A percentile compares a stretch with the other conserved stretches of the same genome.
Conservation (phyloP, 1,284 basidiomycete genomes). For the Hymenochaete sp. region DNA sequence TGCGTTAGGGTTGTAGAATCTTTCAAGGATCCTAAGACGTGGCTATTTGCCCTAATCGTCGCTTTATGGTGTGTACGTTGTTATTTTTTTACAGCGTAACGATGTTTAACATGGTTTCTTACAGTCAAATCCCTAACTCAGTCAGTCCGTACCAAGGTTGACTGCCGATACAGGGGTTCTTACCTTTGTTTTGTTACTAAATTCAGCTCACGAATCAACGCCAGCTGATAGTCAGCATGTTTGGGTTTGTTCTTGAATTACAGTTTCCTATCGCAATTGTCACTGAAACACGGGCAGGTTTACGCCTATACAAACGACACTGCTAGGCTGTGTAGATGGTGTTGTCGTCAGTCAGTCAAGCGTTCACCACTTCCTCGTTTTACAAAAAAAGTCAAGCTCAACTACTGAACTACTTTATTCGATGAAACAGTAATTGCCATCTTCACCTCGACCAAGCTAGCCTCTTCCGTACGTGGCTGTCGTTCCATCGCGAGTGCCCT, state of each 20-base stretch:
- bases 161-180: neutral
- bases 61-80: constrained; percentile 7
- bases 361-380: neutral
- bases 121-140: constrained; percentile 30
- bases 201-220: constrained; percentile 27
- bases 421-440: constrained; percentile 19
- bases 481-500: constrained; percentile 24
- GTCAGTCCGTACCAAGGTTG: neutral
- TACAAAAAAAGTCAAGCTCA: neutral
- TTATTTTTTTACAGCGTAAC: constrained; percentile 7
- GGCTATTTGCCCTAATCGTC: constrained; percentile 17
- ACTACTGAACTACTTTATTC: neutral
- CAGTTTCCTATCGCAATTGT: neutral
- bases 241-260: constrained; percentile 23
- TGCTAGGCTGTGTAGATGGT: constrained; percentile 26
- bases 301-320: constrained; percentile 12
- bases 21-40: constrained; percentile 20
- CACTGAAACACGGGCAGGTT: neutral
- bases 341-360: constrained; percentile 8
- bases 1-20: constrained; percentile 13
- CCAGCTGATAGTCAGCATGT: constrained; percentile 28
- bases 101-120: neutral
- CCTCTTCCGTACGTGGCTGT: constrained; percentile 16
- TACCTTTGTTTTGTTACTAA: neutral
- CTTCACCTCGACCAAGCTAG: constrained; percentile 18